phyloP scores from a whole-genome alignment of 2,329 filamentous ascomycete species.

The Metarhizium rileyi region DNA sequence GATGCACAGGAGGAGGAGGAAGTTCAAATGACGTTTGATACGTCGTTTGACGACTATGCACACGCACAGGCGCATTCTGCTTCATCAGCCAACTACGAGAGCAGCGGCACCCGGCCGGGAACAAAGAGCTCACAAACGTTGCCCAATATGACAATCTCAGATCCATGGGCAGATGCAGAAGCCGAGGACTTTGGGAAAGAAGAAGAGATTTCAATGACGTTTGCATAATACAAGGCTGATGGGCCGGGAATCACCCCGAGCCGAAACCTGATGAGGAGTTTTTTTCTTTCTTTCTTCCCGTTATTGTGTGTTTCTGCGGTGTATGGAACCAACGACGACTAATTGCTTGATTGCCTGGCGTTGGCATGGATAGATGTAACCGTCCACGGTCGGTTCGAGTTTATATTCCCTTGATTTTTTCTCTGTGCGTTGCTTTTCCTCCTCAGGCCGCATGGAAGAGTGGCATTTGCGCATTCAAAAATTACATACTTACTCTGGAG shows the following conservation, averaged over 20 bases:
- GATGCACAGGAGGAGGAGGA: constrained; percentile 36
- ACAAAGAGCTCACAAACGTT: constrained; percentile 34
- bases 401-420: background rate
- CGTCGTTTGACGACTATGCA: constrained; percentile 38
- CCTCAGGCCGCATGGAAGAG: background rate
- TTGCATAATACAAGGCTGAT: constrained; percentile 43
- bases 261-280: background rate
- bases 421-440: background rate
- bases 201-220: constrained; percentile 71
- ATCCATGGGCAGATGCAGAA: constrained; percentile 63
- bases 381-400: background rate
- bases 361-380: background rate
- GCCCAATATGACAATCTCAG: constrained; percentile 38
- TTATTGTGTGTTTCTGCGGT: background rate
- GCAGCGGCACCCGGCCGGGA: constrained; percentile 17
- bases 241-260: background rate
- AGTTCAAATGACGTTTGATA: constrained; percentile 65
- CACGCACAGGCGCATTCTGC: constrained; percentile 7
- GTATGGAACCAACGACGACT: background rate
- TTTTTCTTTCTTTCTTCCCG: background rate
- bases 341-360: background rate
- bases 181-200: constrained; percentile 64
- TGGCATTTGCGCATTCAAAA: background rate
- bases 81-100: constrained; percentile 19
- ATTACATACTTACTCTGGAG: background rate